Base-by-base conservation (phyloP, 108 stramenopile genomes). In the Mayamaea pseudoterrestris region DNA sequence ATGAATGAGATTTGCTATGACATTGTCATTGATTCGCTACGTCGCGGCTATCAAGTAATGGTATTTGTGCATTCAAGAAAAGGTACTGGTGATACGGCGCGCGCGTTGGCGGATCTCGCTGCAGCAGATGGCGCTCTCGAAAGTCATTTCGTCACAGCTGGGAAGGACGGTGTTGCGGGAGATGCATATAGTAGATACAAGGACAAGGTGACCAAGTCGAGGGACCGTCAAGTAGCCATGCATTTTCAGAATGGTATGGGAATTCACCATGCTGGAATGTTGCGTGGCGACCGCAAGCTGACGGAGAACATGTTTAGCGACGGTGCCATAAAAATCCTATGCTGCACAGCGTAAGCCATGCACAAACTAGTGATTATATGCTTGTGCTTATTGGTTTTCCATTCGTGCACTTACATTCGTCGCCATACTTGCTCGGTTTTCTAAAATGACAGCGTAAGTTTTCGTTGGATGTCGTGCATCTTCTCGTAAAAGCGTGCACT, bases 201-300 rank as follows among this genome's bases (percentile, higher is more conserved):
- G 9, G 74, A 74, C 42, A 41, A 72, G 32, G 80, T 66, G n/a
- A 65, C 77, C 26, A 96, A 95, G 52, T 87, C 88, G 22, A 71
- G 88, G 17, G 94, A 89, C 50, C 53, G 71, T 50, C 94, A 98
- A 58, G 65, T 99, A 12, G 42, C 65, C 5, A 63, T 82, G 39
- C 86, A 92, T 35, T 95, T 97, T 55, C 56, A 78, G 18, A 71
- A 79, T 43, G 98, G 98, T 0, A 73, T 99, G 55, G 96, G 95
- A 5, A 83, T 97, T 35, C 98, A 99, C 66, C 98, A 99, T 68
- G 98, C 98, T n/a, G 98, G 98, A 25, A 96, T 99, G 98, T 73
- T 98, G 8, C 78, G 98, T 7, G 53, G 70, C 22, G 98, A 99
- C 55, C 76, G 98, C 3, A 93, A 89, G 47, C 71, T 99, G 27